Percentiles rank a stretch among this genome's conserved stretches.
Evolutionary conservation across 192 early-diverging fungal genomes (phyloP).

Genomic region (Coemansia erecta): DNA sequence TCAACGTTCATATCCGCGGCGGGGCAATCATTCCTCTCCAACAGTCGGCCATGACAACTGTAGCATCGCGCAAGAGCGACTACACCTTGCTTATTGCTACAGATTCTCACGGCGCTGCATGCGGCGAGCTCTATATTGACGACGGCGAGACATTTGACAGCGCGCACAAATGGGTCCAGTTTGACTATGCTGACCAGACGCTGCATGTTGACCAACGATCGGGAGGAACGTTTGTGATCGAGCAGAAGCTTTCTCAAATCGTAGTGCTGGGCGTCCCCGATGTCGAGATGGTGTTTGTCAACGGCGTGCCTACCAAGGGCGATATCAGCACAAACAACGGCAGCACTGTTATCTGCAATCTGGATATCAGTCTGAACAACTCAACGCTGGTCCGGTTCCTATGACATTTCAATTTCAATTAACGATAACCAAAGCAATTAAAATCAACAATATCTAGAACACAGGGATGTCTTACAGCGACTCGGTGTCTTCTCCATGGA

Average conservation of each 20-base stretch:
- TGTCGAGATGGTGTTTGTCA: slow-evolving; percentile 12
- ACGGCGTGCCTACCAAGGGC: slow-evolving; percentile 3
- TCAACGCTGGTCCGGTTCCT: slow-evolving; percentile 1
- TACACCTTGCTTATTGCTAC: slow-evolving; percentile 57
- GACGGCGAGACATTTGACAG: slow-evolving; percentile 58
- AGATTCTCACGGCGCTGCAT: slow-evolving; percentile 46
- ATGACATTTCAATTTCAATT: not conserved
- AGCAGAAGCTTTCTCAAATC: slow-evolving; percentile 12
- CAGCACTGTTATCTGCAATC: slow-evolving; percentile 16
- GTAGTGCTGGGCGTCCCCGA: slow-evolving; percentile 23
- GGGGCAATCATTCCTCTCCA: slow-evolving; percentile 60
- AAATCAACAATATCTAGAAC: not conserved
- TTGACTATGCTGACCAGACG: slow-evolving; percentile 5
- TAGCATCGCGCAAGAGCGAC: slow-evolving; percentile 43
- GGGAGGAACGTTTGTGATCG: slow-evolving; percentile 8
- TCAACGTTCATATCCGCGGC: slow-evolving; percentile 63
- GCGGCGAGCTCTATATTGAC: slow-evolving; percentile 60
- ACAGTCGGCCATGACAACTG: slow-evolving; percentile 50
- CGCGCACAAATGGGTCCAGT: slow-evolving; percentile 20
- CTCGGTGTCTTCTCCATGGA: slow-evolving; percentile 7
- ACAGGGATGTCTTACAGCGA: not conserved
- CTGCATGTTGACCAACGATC: slow-evolving; percentile 12
- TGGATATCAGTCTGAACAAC: slow-evolving; percentile 19
- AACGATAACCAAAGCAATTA: not conserved
- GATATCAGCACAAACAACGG: not conserved